These are phyloP conservation scores for Saccharomycopsis sp. DNA, from an alignment of 805 yeast genomes.

Conservation along the genomic window DNA sequence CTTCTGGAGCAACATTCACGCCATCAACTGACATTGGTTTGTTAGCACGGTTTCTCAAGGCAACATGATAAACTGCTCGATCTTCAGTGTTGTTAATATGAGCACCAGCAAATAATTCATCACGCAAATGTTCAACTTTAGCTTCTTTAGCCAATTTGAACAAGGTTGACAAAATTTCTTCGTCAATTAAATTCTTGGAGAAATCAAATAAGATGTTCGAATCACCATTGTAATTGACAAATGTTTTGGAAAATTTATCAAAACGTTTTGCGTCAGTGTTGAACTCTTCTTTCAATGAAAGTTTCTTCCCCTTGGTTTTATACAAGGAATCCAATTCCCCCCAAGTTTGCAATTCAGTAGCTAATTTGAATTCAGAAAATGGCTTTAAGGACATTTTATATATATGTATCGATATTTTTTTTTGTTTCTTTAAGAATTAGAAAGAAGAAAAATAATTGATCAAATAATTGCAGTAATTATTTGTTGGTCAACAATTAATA, in stretches of 20 bases:
- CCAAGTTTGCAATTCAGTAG: slow-evolving; percentile 82
- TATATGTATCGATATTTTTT: neutral
- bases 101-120: slow-evolving; percentile 86
- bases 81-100: slow-evolving; percentile 94
- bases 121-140: slow-evolving; percentile 77
- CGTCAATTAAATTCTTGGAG: slow-evolving; percentile 90
- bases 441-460: no score
- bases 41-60: slow-evolving; percentile 87
- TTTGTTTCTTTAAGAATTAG: no score
- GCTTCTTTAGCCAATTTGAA: slow-evolving; percentile 84
- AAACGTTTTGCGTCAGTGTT: slow-evolving; percentile 67
- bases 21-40: slow-evolving; percentile 88
- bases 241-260: slow-evolving; percentile 66
- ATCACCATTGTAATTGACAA: slow-evolving; percentile 70
- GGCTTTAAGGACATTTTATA: slow-evolving; percentile 26
- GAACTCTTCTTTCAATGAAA: slow-evolving; percentile 76
- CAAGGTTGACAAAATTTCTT: slow-evolving; percentile 63
- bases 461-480: no score
- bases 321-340: slow-evolving; percentile 63
- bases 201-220: slow-evolving; percentile 89
- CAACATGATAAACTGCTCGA: slow-evolving; percentile 96
- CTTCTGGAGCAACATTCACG: slow-evolving; percentile 82
- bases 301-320: slow-evolving; percentile 59
- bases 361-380: slow-evolving; percentile 46
- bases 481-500: neutral